Conservation (phyloP, 768 basidiomycete genomes). For the Chlorophyllum brunneum region DNA sequence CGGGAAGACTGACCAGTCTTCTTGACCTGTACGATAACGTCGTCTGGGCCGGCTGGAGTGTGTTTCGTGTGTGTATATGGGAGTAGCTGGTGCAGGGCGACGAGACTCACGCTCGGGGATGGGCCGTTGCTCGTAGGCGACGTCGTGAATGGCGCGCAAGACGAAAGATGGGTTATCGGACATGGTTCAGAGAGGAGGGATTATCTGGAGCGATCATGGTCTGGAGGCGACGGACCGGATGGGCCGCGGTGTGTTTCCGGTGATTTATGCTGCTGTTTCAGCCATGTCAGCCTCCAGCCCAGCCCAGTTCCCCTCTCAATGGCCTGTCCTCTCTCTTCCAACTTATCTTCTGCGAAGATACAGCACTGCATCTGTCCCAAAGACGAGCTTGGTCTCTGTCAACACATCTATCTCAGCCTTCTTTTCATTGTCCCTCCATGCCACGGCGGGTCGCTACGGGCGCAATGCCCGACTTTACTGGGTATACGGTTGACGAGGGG, state of each 20-base stretch:
- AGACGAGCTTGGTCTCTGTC: conserved; percentile 7
- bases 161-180: conserved; percentile 80
- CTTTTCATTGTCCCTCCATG: conserved; percentile 29
- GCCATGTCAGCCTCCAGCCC: conserved; percentile 7
- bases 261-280: background rate
- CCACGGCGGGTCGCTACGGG: conserved; percentile 36
- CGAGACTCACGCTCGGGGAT: conserved; percentile 59
- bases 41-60: conserved; percentile 55
- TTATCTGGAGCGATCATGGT: background rate
- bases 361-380: background rate
- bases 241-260: background rate
- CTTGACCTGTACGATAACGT: conserved; percentile 87
- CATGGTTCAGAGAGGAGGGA: conserved; percentile 36
- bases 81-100: too few species aligned
- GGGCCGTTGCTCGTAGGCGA: conserved; percentile 69
- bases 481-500: conserved; percentile 49
- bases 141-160: conserved; percentile 62
- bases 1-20: conserved; percentile 65
- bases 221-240: background rate
- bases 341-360: conserved; percentile 10
- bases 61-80: background rate
- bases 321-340: background rate
- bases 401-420: conserved; percentile 11
- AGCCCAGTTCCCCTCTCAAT: background rate
- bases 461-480: conserved; percentile 48